Percentiles rank a stretch among this genome's conserved stretches.
These are phyloP conservation scores for Kodamaea kaohsiungensis DNA, from an alignment of 805 yeast species.

Conservation along the genomic window DNA sequence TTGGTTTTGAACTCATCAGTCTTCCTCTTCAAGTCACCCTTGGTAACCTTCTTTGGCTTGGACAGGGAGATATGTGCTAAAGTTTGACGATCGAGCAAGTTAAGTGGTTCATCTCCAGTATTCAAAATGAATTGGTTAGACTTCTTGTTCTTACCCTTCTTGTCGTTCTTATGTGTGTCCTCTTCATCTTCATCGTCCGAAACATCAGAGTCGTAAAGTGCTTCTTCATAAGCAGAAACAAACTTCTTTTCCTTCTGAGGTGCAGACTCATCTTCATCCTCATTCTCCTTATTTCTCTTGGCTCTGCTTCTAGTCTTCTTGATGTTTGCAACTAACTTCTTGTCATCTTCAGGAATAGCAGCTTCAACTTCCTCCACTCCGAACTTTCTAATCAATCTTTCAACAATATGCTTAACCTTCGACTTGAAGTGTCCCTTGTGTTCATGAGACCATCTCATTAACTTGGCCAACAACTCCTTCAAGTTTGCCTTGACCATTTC, in stretches of 20 bases:
- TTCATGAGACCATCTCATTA: slow-evolving; percentile 92
- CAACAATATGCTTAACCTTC: slow-evolving; percentile 89
- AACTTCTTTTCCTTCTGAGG: slow-evolving; percentile 48
- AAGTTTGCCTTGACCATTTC: slow-evolving; percentile 70
- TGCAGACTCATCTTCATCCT: slow-evolving; percentile 32
- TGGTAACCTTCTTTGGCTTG: slow-evolving; percentile 64
- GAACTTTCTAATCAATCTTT: slow-evolving; percentile 84
- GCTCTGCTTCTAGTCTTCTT: slow-evolving; percentile 84
- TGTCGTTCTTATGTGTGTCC: slow-evolving; percentile 38
- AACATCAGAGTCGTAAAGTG: slow-evolving; percentile 70
- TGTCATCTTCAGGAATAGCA: slow-evolving; percentile 88
- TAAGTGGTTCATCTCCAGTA: slow-evolving; percentile 75
- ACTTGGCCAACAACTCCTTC: slow-evolving; percentile 62
- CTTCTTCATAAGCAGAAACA: slow-evolving; percentile 90
- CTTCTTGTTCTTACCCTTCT: slow-evolving; percentile 30
- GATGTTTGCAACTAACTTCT: slow-evolving; percentile 79
- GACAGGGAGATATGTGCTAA: slow-evolving; percentile 87
- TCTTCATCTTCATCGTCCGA: slow-evolving; percentile 60
- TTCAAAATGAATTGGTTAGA: slow-evolving; percentile 73
- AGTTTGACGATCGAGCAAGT: slow-evolving; percentile 82
- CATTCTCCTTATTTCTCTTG: slow-evolving; percentile 63
- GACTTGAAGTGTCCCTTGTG: slow-evolving; percentile 94
- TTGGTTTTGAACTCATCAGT: slow-evolving; percentile 49
- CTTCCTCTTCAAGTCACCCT: slow-evolving; percentile 39
- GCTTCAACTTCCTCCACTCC: slow-evolving; percentile 84